Evolutionary conservation across 2,329 filamentous ascomycete species (phyloP).

Genomic region (Endocalyx cinctus): DNA sequence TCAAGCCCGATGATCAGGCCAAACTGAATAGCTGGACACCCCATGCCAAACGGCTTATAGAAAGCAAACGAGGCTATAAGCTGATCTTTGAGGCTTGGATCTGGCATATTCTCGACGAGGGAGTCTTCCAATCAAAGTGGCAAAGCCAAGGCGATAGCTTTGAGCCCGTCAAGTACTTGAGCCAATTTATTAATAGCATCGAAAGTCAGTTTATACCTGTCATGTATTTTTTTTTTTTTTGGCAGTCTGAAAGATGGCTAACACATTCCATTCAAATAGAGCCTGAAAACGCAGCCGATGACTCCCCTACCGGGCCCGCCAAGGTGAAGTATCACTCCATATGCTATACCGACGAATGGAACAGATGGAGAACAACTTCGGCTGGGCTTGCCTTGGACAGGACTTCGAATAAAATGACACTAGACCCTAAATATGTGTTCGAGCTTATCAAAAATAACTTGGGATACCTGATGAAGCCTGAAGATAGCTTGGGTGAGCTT

Average conservation of each 20-base stretch:
- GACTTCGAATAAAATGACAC: neutral
- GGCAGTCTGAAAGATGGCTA: neutral
- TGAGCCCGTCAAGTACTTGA: constrained; percentile 3
- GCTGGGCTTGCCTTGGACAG: neutral
- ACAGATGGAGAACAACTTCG: constrained; percentile 4
- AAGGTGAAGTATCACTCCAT: constrained; percentile 1
- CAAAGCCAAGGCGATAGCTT: constrained; percentile 3
- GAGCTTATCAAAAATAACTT: constrained; percentile 2
- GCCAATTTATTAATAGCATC: constrained; percentile 4
- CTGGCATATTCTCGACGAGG: constrained; percentile 4
- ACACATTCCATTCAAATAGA: constrained; percentile 3
- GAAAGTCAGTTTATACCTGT: constrained; percentile 2
- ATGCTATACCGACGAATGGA: constrained; percentile 1
- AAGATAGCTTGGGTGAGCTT: too few relatives aligned
- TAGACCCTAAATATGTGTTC: neutral
- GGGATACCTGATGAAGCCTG: constrained; percentile 3
- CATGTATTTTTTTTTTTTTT: too few relatives aligned
- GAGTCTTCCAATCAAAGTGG: constrained; percentile 4
- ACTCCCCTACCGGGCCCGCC: neutral
- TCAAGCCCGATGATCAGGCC: constrained; percentile 3
- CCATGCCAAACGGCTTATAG: constrained; percentile 3
- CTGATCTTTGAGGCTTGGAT: constrained; percentile 4
- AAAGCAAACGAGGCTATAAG: constrained; percentile 2
- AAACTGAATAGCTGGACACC: constrained; percentile 4
- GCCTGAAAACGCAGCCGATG: neutral